These are phyloP conservation scores for Paramecium pentaurelia DNA, from an alignment of 73 alveolate genomes.

Conservation along the genomic window DNA sequence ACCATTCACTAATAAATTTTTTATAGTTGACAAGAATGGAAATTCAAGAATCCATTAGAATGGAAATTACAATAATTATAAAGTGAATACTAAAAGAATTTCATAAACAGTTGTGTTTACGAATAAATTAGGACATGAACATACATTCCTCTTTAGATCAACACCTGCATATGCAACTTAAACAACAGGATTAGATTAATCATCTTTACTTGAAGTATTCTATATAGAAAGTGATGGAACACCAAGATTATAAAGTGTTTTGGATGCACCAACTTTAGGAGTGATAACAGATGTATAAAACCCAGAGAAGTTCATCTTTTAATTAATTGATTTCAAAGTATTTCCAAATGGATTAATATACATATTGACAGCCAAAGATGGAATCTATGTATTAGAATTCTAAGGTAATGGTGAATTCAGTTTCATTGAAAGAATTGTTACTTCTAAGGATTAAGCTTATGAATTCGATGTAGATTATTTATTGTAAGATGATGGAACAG, in stretches of 20 bases:
- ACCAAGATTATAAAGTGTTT: neutral
- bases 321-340: slow-evolving; percentile 14
- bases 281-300: neutral
- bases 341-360: slow-evolving; percentile 20
- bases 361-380: neutral
- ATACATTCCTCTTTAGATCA: neutral
- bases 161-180: slow-evolving; percentile 33
- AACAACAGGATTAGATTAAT: slow-evolving; percentile 15
- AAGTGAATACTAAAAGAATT: neutral
- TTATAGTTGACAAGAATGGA: neutral
- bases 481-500: slow-evolving; percentile 12
- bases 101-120: neutral
- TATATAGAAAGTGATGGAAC: neutral
- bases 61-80: neutral
- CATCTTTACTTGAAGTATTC: slow-evolving; percentile 1
- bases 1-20: neutral
- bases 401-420: slow-evolving; percentile 23
- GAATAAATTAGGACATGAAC: neutral
- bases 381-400: neutral
- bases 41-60: neutral
- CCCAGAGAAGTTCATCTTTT: neutral
- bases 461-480: slow-evolving; percentile 9
- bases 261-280: slow-evolving; percentile 26
- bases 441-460: neutral
- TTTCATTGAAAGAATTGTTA: neutral